A percentile compares a stretch with the other conserved stretches of the same genome.
These are phyloP conservation scores for Craspedostauros australis DNA, from an alignment of 108 stramenopile genomes.

Conservation along the genomic window DNA sequence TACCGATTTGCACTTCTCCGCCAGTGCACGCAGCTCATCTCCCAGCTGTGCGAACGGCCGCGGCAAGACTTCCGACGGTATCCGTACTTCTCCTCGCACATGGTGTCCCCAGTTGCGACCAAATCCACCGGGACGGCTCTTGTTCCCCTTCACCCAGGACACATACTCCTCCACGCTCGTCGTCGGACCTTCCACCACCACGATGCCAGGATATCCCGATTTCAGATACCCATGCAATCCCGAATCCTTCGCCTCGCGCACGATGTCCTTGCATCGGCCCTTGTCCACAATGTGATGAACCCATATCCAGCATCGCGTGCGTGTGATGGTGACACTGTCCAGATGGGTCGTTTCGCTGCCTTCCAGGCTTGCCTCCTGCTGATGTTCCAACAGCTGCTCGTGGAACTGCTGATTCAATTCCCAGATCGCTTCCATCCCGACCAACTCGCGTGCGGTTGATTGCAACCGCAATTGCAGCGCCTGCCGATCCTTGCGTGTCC, in stretches of 20 bases:
- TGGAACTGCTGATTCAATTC: conserved; percentile 25
- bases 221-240: conserved; percentile 42
- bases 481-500: no score
- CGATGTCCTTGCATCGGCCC: conserved; percentile 27
- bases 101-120: conserved; percentile 62
- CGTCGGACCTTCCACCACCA: conserved; percentile 35
- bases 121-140: conserved; percentile 49
- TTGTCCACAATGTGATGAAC: conserved; percentile 46
- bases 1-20: conserved; percentile 19
- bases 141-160: conserved; percentile 51
- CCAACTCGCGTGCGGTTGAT: conserved; percentile 14
- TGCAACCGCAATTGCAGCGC: no score
- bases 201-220: conserved; percentile 49
- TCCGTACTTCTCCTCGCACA: conserved; percentile 35
- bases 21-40: conserved; percentile 38
- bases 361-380: background rate
- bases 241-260: conserved; percentile 28
- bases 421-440: conserved; percentile 41
- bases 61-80: conserved; percentile 5
- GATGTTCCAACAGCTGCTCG: background rate
- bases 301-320: conserved; percentile 48
- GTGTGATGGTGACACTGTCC: background rate
- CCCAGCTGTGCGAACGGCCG: conserved; percentile 28
- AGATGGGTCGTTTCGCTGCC: background rate
- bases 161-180: conserved; percentile 36